Evolutionary conservation across 2,329 filamentous ascomycete species (phyloP), one percentile per base, ranked within the genome.

Genomic region (Periconia digitata): DNA sequence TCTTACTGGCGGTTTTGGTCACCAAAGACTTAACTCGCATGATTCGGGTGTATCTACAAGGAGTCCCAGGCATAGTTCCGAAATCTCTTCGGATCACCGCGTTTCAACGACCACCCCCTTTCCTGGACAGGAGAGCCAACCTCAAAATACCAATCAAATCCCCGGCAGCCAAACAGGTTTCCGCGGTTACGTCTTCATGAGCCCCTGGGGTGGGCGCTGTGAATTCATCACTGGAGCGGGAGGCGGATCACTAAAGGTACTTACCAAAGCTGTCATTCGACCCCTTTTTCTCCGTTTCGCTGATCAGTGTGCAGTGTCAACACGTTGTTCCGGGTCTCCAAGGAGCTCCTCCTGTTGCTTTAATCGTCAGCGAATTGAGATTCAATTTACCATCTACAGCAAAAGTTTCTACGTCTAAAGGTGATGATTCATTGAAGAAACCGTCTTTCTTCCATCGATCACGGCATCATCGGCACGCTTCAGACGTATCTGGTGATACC

Each of bases 131-230:
- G 57, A 64, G 3, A 61, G 60, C 27, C 66, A 68, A 47, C 24
- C 54, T 3, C 64, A 70, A 40, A 55, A 51, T 20, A 61, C 59
- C 8, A 62, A 64, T 3, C 61, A 63, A 34, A 51, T 79, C 73
- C 16, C 74, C 78, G 52, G 81, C 16, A 63, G 53, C 27, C 63
- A 59, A 18, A 77, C 84, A 0, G 79, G 79, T 24, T 87, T 85
- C 63, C 72, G 73, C 53, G 71, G 79, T 16, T 95, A 95, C 70
- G 81, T 84, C 1, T 96, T 96, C 66, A 74, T 78, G 17, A 94
- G 89, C 36, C 92, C 91, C 0, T 97, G 92, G 92, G 85, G 90
- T 51, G 89, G 90, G 15, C 81, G 82, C 36, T 97, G 92, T 72
- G 88, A 92, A 51, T 97, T 97, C 70, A 79, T 83, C 15, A 94